Evolutionary conservation across 306 rosid species (phyloP).

Genomic region (Fragaria ananassa): DNA sequence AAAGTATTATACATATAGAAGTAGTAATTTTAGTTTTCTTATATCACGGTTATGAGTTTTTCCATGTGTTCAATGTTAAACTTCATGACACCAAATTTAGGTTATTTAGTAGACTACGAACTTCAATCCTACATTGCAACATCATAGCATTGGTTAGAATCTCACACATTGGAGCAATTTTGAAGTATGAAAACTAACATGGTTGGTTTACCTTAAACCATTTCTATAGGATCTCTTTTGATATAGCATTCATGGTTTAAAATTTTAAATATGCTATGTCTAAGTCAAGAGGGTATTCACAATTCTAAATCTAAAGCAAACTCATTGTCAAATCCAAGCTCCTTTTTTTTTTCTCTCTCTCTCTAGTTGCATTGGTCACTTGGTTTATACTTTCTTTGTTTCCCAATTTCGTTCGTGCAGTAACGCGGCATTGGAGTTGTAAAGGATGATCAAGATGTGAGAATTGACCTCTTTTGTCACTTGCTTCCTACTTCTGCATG

Average conservation of each 20-base stretch:
- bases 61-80: not conserved
- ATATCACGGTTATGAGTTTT: not conserved
- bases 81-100: not conserved
- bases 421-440: slow-evolving; percentile 59
- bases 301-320: slow-evolving; percentile 11
- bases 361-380: not conserved
- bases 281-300: not conserved
- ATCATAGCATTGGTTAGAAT: not conserved
- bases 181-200: not conserved
- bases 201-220: not conserved
- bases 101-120: not conserved
- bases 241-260: not conserved
- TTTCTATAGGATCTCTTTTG: not conserved
- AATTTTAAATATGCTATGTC: not conserved
- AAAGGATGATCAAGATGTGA: not conserved
- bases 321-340: not conserved
- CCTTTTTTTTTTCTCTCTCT: not conserved
- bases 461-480: slow-evolving; percentile 26
- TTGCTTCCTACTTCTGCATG: slow-evolving; percentile 24
- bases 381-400: not conserved
- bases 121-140: not conserved
- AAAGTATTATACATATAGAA: not conserved
- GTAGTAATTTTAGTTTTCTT: not conserved
- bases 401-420: slow-evolving; percentile 40
- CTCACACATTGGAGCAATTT: not conserved